These are phyloP conservation scores for Globisporangium nodosum DNA, from an alignment of 352 stramenopile genomes.

Conservation along the genomic window DNA sequence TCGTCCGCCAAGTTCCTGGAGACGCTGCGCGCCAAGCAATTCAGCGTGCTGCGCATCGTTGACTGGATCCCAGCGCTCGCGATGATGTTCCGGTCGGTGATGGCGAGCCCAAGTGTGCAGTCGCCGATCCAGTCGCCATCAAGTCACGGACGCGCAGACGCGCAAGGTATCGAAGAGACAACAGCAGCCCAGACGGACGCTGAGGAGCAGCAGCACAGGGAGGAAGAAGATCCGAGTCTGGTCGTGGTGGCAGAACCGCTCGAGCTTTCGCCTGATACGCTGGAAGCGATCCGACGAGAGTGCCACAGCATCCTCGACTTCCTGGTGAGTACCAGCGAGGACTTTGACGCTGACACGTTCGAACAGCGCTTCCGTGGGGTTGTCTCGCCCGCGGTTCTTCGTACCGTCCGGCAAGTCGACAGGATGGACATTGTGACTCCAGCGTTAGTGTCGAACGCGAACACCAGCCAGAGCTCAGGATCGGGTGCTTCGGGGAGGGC, in stretches of 20 bases:
- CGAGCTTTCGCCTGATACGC: neutral
- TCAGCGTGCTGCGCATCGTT: slow-evolving; percentile 15
- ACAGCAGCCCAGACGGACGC: neutral
- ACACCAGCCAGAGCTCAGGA: neutral
- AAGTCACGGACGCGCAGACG: neutral
- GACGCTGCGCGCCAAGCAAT: slow-evolving; percentile 9
- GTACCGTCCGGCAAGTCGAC: slow-evolving; percentile 2
- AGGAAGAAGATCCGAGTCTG: neutral
- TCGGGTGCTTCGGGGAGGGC: neutral
- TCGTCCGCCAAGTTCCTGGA: slow-evolving; percentile 22
- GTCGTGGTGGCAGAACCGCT: neutral
- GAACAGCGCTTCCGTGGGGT: slow-evolving; percentile 5
- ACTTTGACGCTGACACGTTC: slow-evolving; percentile 6
- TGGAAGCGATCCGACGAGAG: slow-evolving; percentile 5
- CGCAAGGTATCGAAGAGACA: neutral
- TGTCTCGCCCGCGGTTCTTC: neutral
- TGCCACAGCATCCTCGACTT: slow-evolving; percentile 9
- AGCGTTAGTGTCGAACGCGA: neutral
- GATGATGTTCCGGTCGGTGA: slow-evolving; percentile 14
- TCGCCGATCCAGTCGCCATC: neutral
- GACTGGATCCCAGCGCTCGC: slow-evolving; percentile 36
- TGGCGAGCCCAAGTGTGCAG: neutral
- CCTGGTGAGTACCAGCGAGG: slow-evolving; percentile 7
- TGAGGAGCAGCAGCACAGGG: neutral
- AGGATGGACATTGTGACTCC: neutral